Conservation (phyloP, 257 asterid genomes). For the Solanum pinnatisectum region DNA sequence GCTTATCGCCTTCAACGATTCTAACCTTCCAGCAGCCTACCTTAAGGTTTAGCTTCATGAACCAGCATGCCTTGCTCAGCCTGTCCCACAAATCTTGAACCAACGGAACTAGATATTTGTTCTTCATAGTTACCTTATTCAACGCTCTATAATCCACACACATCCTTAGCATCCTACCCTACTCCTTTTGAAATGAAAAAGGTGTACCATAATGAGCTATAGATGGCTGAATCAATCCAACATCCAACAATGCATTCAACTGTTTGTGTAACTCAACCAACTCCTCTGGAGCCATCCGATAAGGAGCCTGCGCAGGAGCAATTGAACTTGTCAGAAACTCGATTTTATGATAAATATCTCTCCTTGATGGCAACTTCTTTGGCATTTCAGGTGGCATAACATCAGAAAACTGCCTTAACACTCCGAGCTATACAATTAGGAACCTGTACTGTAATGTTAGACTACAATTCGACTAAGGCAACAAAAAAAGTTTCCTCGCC, state of each 20-base stretch:
- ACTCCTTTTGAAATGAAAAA: too few species aligned
- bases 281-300: neutral
- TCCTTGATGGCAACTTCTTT: neutral
- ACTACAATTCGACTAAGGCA: neutral
- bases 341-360: too few species aligned
- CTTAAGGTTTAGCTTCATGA: neutral
- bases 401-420: neutral
- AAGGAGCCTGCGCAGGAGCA: neutral
- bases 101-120: neutral
- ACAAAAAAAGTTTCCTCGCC: neutral
- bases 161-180: too few species aligned
- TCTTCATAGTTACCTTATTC: neutral
- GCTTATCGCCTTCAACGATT: too few species aligned
- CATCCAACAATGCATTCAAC: neutral
- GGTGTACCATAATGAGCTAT: too few species aligned
- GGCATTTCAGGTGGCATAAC: neutral
- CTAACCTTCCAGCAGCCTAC: neutral
- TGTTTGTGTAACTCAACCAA: neutral
- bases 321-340: neutral
- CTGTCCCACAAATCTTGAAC: neutral
- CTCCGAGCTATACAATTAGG: neutral
- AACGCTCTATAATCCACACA: neutral
- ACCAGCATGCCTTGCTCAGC: neutral
- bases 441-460: too few species aligned
- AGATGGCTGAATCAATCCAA: too few species aligned